These are phyloP conservation scores for Pseudonitzschia delicatissima DNA, from an alignment of 108 stramenopile species.

Conservation along the genomic window DNA sequence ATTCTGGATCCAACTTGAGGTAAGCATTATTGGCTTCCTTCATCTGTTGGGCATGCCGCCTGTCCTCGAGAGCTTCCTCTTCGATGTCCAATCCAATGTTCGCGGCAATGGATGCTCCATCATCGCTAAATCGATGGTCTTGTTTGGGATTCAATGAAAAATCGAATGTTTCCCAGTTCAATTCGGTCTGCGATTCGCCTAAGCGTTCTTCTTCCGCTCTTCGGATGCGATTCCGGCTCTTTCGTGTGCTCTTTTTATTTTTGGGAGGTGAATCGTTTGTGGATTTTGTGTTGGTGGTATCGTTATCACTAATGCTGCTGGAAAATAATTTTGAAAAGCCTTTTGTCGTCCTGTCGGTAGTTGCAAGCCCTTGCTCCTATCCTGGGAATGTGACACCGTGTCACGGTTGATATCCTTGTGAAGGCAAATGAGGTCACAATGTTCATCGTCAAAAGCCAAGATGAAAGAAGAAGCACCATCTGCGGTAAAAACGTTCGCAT, in stretches of 20 bases:
- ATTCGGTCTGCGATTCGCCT: neutral
- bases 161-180: conserved; percentile 54
- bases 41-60: conserved; percentile 13
- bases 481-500: no score
- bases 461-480: neutral
- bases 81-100: conserved; percentile 16
- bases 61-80: conserved; percentile 32
- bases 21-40: conserved; percentile 13
- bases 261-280: neutral
- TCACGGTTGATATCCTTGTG: neutral
- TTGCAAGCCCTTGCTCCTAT: no score
- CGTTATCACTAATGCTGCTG: neutral
- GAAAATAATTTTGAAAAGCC: neutral
- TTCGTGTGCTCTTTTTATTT: neutral
- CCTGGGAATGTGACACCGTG: no score
- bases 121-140: conserved; percentile 40
- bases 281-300: neutral
- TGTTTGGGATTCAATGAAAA: conserved; percentile 41
- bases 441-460: neutral
- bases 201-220: neutral
- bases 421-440: neutral
- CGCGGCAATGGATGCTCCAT: conserved; percentile 11
- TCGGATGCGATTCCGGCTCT: neutral
- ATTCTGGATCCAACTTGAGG: conserved; percentile 19
- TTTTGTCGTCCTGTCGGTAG: no score